phyloP scores from a whole-genome alignment of 2,329 filamentous ascomycete species.

The Botryotinia convoluta region DNA sequence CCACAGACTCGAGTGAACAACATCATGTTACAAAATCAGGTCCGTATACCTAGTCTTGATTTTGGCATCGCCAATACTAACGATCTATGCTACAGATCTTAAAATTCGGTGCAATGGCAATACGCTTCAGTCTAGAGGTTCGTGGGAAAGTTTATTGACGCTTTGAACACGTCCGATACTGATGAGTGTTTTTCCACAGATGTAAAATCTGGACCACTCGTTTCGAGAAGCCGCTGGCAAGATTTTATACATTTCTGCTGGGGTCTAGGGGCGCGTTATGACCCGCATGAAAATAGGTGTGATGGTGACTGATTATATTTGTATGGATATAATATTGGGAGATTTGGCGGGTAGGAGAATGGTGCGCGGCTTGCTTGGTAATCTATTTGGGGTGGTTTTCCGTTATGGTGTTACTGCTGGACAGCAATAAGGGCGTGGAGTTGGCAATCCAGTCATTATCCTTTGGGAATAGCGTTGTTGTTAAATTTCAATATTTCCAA shows the following conservation, averaged over 20 bases:
- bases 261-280: not conserved
- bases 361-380: not conserved
- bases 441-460: not conserved
- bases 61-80: not conserved
- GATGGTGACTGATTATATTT: not conserved
- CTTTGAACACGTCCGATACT: not conserved
- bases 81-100: not conserved
- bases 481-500: not conserved
- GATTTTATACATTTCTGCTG: conserved; percentile 4
- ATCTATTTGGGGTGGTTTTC: not conserved
- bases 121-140: not conserved
- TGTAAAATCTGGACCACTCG: not conserved
- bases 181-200: not conserved
- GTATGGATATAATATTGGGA: not conserved
- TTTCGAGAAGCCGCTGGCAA: not conserved
- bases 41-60: not conserved
- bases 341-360: not conserved
- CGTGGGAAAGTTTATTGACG: not conserved
- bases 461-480: not conserved
- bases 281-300: not conserved
- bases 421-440: not conserved
- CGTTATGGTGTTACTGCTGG: not conserved
- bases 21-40: not conserved
- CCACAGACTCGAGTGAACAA: not conserved
- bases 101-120: not conserved